Conservation (phyloP, 257 asterid genomes). For the Marsdenia floribunda region DNA sequence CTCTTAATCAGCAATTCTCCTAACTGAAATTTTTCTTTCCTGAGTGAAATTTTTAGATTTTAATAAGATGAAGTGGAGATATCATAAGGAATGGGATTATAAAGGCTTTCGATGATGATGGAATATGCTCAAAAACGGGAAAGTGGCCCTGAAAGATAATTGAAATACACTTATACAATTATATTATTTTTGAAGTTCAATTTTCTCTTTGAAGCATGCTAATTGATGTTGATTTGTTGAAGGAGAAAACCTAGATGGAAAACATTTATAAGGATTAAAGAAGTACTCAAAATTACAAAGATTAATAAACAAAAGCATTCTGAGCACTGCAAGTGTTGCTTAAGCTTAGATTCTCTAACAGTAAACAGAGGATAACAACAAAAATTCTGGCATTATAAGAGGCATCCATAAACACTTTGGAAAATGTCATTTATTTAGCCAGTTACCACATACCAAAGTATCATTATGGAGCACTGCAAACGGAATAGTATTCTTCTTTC, state of each 20-base stretch:
- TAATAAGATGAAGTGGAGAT: background rate
- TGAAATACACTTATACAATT: background rate
- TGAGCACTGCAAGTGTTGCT: background rate
- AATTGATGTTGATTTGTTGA: background rate
- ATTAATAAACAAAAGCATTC: background rate
- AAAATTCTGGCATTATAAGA: background rate
- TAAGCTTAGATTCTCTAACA: background rate
- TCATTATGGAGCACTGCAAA: slow-evolving; percentile 66
- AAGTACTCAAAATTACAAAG: background rate
- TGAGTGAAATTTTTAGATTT: background rate
- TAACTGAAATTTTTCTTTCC: background rate
- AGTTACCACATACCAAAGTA: slow-evolving; percentile 42
- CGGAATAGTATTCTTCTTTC: slow-evolving; percentile 42
- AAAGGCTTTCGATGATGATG: background rate
- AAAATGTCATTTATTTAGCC: background rate
- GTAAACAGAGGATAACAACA: background rate
- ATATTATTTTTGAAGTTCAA: background rate
- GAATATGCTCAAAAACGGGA: background rate
- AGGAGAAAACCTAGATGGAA: background rate
- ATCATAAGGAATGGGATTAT: background rate
- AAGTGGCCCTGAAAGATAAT: background rate
- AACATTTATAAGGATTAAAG: background rate
- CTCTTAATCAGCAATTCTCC: background rate
- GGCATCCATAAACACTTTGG: background rate
- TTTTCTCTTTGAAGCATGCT: background rate